Evolutionary conservation across 2,329 filamentous ascomycete genomes (phyloP).

Genomic region (Chalaropsis thielavioides): DNA sequence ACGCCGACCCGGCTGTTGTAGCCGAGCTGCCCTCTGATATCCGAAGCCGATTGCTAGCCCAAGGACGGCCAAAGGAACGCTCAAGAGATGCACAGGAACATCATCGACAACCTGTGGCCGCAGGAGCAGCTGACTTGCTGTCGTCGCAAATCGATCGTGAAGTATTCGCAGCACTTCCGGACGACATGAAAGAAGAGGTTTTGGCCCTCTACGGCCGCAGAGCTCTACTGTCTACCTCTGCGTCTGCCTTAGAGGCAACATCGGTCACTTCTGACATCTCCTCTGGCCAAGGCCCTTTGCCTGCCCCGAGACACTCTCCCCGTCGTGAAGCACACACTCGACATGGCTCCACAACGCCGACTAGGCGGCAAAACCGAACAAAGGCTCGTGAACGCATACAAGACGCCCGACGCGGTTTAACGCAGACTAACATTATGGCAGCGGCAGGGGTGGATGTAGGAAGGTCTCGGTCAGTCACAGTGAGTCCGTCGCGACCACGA

Average conservation of each 20-base stretch:
- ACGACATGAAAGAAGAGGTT: constrained; percentile 73
- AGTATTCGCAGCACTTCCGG: constrained; percentile 67
- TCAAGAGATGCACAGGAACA: not conserved
- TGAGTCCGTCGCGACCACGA: constrained; percentile 8
- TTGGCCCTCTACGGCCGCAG: constrained; percentile 50
- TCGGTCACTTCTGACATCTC: constrained; percentile 22
- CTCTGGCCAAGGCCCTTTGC: not conserved
- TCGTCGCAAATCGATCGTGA: constrained; percentile 76
- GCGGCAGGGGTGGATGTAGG: not conserved
- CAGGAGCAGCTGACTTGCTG: constrained; percentile 32
- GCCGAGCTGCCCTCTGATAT: constrained; percentile 77
- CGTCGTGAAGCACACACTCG: not conserved
- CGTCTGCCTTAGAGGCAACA: not conserved
- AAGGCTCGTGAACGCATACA: constrained; percentile 37
- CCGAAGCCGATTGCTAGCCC: constrained; percentile 54
- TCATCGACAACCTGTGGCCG: not conserved
- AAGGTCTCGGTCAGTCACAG: constrained; percentile 3
- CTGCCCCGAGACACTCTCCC: not conserved
- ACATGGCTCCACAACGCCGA: constrained; percentile 1
- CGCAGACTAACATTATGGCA: constrained; percentile 53
- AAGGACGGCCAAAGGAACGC: constrained; percentile 26
- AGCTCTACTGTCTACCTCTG: constrained; percentile 26
- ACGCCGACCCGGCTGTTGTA: constrained; percentile 68
- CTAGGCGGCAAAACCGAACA: constrained; percentile 27
- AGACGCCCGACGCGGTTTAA: constrained; percentile 43